Evolutionary conservation across 805 yeast genomes (phyloP).

Genomic region (Candida railenensis): DNA sequence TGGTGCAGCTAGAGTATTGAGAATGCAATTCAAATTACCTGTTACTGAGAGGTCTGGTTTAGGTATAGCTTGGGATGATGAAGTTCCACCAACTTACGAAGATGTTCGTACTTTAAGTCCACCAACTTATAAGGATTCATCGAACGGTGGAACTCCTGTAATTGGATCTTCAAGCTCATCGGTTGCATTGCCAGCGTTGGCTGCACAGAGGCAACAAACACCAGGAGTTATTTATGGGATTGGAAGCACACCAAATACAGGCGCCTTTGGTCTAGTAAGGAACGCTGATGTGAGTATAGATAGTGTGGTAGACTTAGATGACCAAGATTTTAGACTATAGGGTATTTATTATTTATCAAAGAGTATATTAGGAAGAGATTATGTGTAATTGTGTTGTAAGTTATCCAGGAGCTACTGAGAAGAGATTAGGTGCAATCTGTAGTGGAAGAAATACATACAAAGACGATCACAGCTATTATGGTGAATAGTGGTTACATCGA

Average conservation of each 20-base stretch:
- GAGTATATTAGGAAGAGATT: neutral
- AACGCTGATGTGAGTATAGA: conserved; percentile 20
- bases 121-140: conserved; percentile 59
- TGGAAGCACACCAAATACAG: conserved; percentile 40
- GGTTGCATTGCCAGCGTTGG: conserved; percentile 11
- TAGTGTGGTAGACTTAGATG: conserved; percentile 29
- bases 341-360: neutral
- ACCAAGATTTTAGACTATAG: conserved; percentile 31
- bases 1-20: conserved; percentile 89
- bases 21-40: conserved; percentile 89
- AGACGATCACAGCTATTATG: too few species aligned
- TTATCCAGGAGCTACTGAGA: too few species aligned
- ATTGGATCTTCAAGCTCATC: conserved; percentile 7
- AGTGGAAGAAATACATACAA: too few species aligned
- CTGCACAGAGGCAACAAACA: conserved; percentile 12
- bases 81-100: conserved; percentile 94
- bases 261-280: conserved; percentile 18
- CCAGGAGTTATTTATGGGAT: conserved; percentile 44
- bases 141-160: conserved; percentile 17
- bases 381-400: neutral
- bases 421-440: too few species aligned
- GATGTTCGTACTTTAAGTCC: conserved; percentile 84
- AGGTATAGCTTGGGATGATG: conserved; percentile 98
- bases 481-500: too few species aligned
- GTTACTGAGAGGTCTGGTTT: conserved; percentile 90